Percentiles rank a stretch among this genome's conserved stretches.
These are phyloP conservation scores for sweet orange (Citrus sinensis) DNA, from an alignment of 345 rosid species.

Conservation along the genomic window DNA sequence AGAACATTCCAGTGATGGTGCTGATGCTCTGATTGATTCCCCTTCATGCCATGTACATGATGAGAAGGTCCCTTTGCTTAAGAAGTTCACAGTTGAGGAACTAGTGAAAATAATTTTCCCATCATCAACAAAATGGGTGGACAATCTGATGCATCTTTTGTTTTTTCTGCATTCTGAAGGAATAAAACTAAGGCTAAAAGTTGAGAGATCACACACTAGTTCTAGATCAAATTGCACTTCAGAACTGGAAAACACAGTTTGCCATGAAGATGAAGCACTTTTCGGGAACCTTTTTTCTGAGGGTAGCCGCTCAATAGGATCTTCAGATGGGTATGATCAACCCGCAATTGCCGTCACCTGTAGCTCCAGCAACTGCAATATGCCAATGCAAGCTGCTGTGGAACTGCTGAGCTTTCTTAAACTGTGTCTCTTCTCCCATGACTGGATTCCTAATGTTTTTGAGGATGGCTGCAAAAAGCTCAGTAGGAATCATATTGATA, in stretches of 20 bases:
- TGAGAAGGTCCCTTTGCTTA: slow-evolving; percentile 63
- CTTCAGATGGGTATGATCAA: slow-evolving; percentile 71
- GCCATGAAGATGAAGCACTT: slow-evolving; percentile 94
- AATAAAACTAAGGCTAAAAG: slow-evolving; percentile 60
- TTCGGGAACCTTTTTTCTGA: slow-evolving; percentile 95
- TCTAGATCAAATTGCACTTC: slow-evolving; percentile 52
- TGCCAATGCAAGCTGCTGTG: slow-evolving; percentile 74
- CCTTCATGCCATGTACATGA: slow-evolving; percentile 47
- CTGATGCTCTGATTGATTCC: slow-evolving; percentile 31
- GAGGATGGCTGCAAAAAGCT: slow-evolving; percentile 71
- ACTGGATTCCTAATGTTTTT: slow-evolving; percentile 63
- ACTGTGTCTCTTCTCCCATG: slow-evolving; percentile 62
- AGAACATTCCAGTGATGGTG: slow-evolving; percentile 29
- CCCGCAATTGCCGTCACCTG: slow-evolving; percentile 46
- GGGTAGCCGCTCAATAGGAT: slow-evolving; percentile 68
- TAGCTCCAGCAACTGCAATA: slow-evolving; percentile 50
- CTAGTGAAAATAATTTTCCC: slow-evolving; percentile 61
- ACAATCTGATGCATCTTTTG: slow-evolving; percentile 62
- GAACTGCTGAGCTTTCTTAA: slow-evolving; percentile 76
- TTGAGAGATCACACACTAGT: slow-evolving; percentile 63
- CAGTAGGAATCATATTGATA: slow-evolving; percentile 60
- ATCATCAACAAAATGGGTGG: slow-evolving; percentile 76
- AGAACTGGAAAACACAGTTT: slow-evolving; percentile 70
- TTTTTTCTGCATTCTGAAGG: slow-evolving; percentile 78
- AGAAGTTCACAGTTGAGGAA: slow-evolving; percentile 59